Base-by-base conservation (phyloP, 2,329 filamentous ascomycete genomes). In the Fusarium sp. region DNA sequence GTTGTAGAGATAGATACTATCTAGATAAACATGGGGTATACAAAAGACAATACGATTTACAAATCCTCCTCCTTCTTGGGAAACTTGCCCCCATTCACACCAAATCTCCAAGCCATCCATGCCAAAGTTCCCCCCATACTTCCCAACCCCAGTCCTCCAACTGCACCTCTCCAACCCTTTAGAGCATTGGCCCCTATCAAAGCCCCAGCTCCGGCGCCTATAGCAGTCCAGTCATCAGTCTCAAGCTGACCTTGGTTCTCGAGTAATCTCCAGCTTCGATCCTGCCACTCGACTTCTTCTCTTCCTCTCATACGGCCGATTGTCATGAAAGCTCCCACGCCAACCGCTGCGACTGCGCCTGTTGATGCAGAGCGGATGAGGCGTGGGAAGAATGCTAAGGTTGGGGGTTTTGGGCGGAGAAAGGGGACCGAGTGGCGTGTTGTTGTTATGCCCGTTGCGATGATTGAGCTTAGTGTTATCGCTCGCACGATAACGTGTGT, bases 201-300 rank as follows among this genome's bases (percentile, higher is more conserved):
- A 78, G 66, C 84, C 73, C 76, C 81, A 4, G 78, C 77, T 1
- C 77, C 81, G 73, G 85, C 85, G 1, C 85, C 87, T 1, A 79
- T 82, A 24, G 86, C 83, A 26, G 85, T 87, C 84, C 85, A 90
- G 75, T 89, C 88, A 77, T 91, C 90, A 55, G 84, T 85, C 74
- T 88, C 84, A 2, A 88, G 77, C 82, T 93, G 90, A 0, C 88
- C 86, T 45, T 81, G 79, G 71, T 88, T 92, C 80, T 88, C 88
- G 48, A 90, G 74, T 56, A 93, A 77, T 36, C 90, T 83, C 90
- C 90, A 92, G 63, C 86, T 86, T 24, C 91, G 84, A 77, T 92
- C 90, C 76, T 87, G 81, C 90, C 90, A 92, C 80, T 92, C 90
- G 38, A 92, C 88, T 45, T 87, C 83, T 73, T 89, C 85, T 22